These are phyloP conservation scores for Strobilomyces confusus DNA, from an alignment of 768 basidiomycete genomes.

Conservation along the genomic window DNA sequence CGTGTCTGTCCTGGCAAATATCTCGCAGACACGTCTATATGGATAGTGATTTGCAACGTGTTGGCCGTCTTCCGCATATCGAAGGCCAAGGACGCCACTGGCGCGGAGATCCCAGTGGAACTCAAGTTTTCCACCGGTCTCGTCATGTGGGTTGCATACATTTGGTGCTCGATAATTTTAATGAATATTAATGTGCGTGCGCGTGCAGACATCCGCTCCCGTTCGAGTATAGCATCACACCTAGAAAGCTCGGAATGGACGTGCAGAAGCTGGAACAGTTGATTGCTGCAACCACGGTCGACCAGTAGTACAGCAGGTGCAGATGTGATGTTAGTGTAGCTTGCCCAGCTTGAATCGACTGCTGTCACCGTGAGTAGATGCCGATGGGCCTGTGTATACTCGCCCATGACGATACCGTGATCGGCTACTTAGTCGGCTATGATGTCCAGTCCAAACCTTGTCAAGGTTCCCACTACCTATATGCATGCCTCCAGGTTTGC, in stretches of 20 bases:
- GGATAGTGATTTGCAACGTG: background rate
- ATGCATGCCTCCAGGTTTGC: constrained; percentile 7
- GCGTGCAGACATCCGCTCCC: background rate
- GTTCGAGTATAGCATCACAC: background rate
- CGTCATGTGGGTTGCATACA: background rate
- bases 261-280: background rate
- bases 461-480: no score
- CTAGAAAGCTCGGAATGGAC: background rate
- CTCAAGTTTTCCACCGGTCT: background rate
- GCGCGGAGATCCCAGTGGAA: background rate
- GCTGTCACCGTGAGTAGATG: no score
- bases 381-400: background rate
- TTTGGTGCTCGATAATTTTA: no score
- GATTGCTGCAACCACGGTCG: background rate
- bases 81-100: background rate
- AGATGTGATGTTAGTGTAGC: background rate
- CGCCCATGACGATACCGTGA: background rate
- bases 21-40: background rate
- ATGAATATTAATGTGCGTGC: no score
- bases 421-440: no score
- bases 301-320: background rate
- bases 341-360: background rate
- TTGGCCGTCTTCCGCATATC: background rate
- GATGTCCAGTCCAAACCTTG: no score
- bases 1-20: background rate